Evolutionary conservation across 2,329 filamentous ascomycete species (phyloP).

Genomic region (Tolypocladium paradoxum): DNA sequence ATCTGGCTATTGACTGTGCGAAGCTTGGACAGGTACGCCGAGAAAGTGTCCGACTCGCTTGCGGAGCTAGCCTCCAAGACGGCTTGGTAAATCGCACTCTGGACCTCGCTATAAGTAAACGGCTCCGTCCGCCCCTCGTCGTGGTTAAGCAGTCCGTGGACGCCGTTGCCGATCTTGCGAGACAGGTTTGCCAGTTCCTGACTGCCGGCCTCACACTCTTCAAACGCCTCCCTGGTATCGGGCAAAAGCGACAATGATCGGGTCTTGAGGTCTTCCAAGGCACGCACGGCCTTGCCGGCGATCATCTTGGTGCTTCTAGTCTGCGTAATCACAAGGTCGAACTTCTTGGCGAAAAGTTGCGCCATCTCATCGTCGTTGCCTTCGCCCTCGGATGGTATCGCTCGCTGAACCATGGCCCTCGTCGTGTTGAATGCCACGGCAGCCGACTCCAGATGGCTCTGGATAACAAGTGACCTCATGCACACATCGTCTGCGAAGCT

Average conservation of each 20-base stretch:
- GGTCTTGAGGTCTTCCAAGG: conserved; percentile 65
- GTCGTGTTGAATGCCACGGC: conserved; percentile 55
- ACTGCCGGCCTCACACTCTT: conserved; percentile 54
- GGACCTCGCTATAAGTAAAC: conserved; percentile 56
- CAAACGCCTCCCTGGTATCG: conserved; percentile 58
- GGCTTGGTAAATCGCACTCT: conserved; percentile 49
- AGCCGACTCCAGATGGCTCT: conserved; percentile 71
- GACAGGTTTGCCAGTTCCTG: conserved; percentile 56
- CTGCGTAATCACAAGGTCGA: conserved; percentile 62
- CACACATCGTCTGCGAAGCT: conserved; percentile 70
- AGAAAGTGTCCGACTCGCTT: conserved; percentile 58
- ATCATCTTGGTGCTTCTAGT: conserved; percentile 78
- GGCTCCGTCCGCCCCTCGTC: conserved; percentile 63
- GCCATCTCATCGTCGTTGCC: conserved; percentile 56
- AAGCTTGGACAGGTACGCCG: conserved; percentile 56
- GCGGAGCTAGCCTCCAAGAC: conserved; percentile 35
- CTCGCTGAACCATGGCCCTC: conserved; percentile 55
- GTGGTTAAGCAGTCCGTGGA: conserved; percentile 52
- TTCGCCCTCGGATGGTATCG: conserved; percentile 35
- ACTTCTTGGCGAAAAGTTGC: conserved; percentile 56
- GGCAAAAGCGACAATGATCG: conserved; percentile 63
- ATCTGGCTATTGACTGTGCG: conserved; percentile 53
- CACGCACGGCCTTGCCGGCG: conserved; percentile 64
- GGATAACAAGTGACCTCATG: conserved; percentile 65
- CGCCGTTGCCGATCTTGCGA: conserved; percentile 53